These are phyloP conservation scores for Penicillium expansum DNA, from an alignment of 2,329 filamentous ascomycete genomes.

Conservation along the genomic window DNA sequence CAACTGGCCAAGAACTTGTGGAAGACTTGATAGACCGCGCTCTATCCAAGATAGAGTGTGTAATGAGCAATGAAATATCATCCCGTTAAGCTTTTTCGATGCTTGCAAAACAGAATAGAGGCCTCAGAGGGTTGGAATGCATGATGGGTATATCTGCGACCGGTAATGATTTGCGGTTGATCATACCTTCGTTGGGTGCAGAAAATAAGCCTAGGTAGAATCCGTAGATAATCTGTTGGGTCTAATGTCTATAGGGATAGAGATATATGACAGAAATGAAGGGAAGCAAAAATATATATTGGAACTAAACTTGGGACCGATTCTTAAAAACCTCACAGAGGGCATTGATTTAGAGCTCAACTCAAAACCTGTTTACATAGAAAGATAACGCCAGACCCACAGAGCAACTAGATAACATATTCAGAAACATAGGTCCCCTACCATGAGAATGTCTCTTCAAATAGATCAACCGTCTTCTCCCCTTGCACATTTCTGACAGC, in stretches of 20 bases:
- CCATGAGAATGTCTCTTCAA: conserved; percentile 40
- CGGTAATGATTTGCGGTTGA: neutral
- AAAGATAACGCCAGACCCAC: neutral
- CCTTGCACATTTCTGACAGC: conserved; percentile 31
- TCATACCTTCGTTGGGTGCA: neutral
- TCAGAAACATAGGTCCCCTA: conserved; percentile 11
- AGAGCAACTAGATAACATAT: neutral
- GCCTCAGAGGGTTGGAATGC: neutral
- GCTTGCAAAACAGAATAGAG: neutral
- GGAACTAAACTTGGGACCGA: neutral
- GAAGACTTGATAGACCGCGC: conserved; percentile 1
- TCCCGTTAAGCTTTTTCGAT: neutral
- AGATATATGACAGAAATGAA: too few species aligned
- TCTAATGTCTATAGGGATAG: too few species aligned
- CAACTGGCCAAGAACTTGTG: neutral
- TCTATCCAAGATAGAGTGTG: neutral
- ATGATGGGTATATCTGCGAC: neutral
- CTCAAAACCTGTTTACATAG: neutral
- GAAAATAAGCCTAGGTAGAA: neutral
- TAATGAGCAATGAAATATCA: neutral
- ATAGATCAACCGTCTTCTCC: conserved; percentile 34
- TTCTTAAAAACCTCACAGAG: neutral
- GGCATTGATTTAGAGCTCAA: neutral
- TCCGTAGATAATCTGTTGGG: neutral
- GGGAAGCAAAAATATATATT: too few species aligned